Percentiles rank a stretch among this genome's conserved stretches.
phyloP scores from a whole-genome alignment of 495 filamentous ascomycete species.

The Podospora sp. region DNA sequence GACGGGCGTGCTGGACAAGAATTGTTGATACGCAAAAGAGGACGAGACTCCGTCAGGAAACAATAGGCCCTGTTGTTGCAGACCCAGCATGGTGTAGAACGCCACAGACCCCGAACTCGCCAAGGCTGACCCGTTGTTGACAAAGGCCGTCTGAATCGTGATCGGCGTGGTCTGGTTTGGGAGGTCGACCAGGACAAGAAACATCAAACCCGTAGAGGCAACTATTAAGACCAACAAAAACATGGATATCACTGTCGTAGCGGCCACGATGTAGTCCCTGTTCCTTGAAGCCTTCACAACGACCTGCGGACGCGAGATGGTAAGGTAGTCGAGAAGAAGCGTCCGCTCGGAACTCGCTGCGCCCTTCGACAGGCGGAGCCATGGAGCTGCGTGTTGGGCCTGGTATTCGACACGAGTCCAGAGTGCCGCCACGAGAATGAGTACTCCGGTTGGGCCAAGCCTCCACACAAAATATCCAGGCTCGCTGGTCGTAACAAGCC shows the following conservation, averaged over 20 bases:
- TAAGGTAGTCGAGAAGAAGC: constrained; percentile 36
- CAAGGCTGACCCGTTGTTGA: constrained; percentile 21
- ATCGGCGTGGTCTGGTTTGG: constrained; percentile 11
- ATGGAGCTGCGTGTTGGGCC: constrained; percentile 34
- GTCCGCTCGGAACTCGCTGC: constrained; percentile 21
- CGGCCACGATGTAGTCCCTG: constrained; percentile 29
- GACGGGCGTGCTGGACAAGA: constrained; percentile 18
- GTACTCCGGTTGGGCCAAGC: constrained; percentile 33
- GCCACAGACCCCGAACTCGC: constrained; percentile 21
- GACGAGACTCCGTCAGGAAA: constrained; percentile 27
- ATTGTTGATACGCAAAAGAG: constrained; percentile 31
- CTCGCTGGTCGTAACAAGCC: constrained; percentile 7
- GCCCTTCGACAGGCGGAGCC: constrained; percentile 27
- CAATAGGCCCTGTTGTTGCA: constrained; percentile 24
- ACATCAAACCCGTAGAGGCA: constrained; percentile 29
- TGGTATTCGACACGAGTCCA: constrained; percentile 39
- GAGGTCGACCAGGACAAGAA: constrained; percentile 16
- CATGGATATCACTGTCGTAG: constrained; percentile 21
- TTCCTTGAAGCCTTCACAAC: constrained; percentile 19
- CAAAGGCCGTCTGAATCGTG: constrained; percentile 20
- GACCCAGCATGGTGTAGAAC: constrained; percentile 28
- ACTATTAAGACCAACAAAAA: constrained; percentile 26
- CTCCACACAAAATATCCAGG: constrained; percentile 34
- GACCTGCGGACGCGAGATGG: constrained; percentile 17
- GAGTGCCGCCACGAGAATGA: constrained; percentile 27